Base-by-base conservation (phyloP, 2,329 filamentous ascomycete species). In the Fusarium incarnatum region DNA sequence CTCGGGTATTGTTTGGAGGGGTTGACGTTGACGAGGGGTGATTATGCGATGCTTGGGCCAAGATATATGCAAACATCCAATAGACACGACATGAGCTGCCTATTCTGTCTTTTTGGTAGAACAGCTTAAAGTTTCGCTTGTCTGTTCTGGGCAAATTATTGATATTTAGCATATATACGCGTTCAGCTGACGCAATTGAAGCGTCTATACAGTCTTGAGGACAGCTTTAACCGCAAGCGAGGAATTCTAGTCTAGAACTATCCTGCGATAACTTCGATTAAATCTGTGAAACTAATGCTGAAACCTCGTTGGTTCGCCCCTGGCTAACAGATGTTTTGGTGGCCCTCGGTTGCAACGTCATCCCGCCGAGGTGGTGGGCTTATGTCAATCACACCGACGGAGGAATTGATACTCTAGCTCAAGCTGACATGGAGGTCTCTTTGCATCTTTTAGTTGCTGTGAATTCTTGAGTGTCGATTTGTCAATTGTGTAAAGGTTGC, bases 1-100 rank as follows among this genome's bases (percentile, higher is more conserved):
- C 48, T 66, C 63, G 49, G 64, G 23, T 61, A 32, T 63, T 49
- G 50, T 67, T 57, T 67, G 64, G 63, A 57, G 64, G 58, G 62
- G 48, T 46, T 55, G 20, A 40, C 41, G 55, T 46, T 55, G 20
- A 40, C 41, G 55, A 67, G 45, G 55, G 61, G 37, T 27, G 23
- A 7, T 46, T 61, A 45, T 52, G 53, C 20, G 15, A 59, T 30
- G 46, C 25, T 49, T 44, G 55, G 50, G 50, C 42, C 44, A 41
- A 52, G 27, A 47, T 42, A 34, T 34, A 23, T 15, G 12, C 27
- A 22, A 15, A 60, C 47, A 32, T 20, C 16, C 22, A 23, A 37
- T 20, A 27, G 37, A n/a, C 20, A 46, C n/a, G 22, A n/a, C n/a
- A 27, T 27, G 53, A 52, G 60, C 41, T 59, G 23, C 53, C 32